Conservation (phyloP, 352 stramenopile species). For the Pythium dissotocum region DNA sequence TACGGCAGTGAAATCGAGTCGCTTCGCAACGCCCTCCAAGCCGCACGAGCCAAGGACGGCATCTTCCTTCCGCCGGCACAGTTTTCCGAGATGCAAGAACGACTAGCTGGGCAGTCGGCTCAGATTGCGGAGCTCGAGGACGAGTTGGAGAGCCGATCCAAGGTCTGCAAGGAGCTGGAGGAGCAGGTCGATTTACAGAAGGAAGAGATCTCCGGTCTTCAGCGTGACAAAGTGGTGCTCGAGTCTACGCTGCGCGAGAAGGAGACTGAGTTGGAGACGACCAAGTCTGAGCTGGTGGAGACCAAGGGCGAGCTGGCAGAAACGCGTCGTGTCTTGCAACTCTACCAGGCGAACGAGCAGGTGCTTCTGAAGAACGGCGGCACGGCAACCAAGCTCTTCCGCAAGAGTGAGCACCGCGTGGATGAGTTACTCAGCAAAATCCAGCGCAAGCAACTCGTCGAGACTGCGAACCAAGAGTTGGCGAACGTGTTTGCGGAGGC, state of each 20-base stretch:
- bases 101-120: conserved; percentile 61
- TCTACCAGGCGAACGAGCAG: conserved; percentile 60
- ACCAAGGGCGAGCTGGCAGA: conserved; percentile 43
- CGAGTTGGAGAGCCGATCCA: conserved; percentile 68
- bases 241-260: conserved; percentile 21
- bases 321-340: conserved; percentile 39
- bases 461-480: conserved; percentile 50
- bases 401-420: conserved; percentile 52
- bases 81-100: conserved; percentile 91
- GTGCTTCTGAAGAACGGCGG: conserved; percentile 53
- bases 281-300: conserved; percentile 40
- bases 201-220: conserved; percentile 44
- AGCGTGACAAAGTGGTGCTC: conserved; percentile 46
- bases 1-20: conserved; percentile 91
- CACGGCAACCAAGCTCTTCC: conserved; percentile 52
- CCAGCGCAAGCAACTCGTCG: conserved; percentile 48
- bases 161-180: conserved; percentile 69
- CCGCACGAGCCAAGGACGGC: conserved; percentile 90
- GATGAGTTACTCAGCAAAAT: conserved; percentile 60
- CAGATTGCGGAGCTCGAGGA: conserved; percentile 85
- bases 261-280: conserved; percentile 28
- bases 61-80: conserved; percentile 89
- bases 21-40: conserved; percentile 73
- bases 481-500: conserved; percentile 44
- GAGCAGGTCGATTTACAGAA: conserved; percentile 57